Conservation (phyloP, 2,329 filamentous ascomycete genomes). For the Microsporum canis region DNA sequence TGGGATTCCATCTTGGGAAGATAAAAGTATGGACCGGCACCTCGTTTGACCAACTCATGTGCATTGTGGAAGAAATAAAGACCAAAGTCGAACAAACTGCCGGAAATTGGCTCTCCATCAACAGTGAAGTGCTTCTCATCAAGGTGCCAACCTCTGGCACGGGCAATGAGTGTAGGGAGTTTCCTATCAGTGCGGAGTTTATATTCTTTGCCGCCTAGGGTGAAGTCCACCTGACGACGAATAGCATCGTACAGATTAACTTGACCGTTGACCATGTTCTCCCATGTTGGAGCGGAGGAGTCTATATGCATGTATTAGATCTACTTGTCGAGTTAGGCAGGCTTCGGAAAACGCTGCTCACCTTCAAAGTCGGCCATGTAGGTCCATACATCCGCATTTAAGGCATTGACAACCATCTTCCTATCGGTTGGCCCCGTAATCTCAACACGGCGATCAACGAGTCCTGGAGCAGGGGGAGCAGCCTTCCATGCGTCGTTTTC, state of each 20-base stretch:
- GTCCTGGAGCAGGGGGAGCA: constrained; percentile 77
- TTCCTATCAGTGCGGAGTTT: constrained; percentile 85
- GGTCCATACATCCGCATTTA: constrained; percentile 94
- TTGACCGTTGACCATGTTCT: constrained; percentile 98
- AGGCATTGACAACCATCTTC: constrained; percentile 97
- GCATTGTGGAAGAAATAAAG: constrained; percentile 99
- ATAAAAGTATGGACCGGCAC: constrained; percentile 92
- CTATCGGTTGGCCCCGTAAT: constrained; percentile 95
- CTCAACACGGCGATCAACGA: constrained; percentile 88
- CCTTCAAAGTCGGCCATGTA: constrained; percentile 99
- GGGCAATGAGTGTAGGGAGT: constrained; percentile 82
- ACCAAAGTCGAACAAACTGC: constrained; percentile 89
- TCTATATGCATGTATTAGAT: constrained; percentile 43
- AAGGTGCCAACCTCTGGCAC: constrained; percentile 92
- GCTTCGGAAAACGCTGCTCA: constrained; percentile 36
- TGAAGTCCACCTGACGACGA: constrained; percentile 89
- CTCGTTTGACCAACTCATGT: constrained; percentile 69
- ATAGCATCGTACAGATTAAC: constrained; percentile 96
- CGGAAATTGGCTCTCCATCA: constrained; percentile 89
- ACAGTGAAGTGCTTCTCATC: constrained; percentile 97
- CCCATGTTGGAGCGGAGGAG: constrained; percentile 92
- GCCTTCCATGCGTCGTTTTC: constrained; percentile 91
- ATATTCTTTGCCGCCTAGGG: constrained; percentile 89
- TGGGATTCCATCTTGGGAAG: constrained; percentile 97
- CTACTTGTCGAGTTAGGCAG: neutral